Conservation (phyloP, 768 basidiomycete genomes). For the Hemileccinum impolitum region DNA sequence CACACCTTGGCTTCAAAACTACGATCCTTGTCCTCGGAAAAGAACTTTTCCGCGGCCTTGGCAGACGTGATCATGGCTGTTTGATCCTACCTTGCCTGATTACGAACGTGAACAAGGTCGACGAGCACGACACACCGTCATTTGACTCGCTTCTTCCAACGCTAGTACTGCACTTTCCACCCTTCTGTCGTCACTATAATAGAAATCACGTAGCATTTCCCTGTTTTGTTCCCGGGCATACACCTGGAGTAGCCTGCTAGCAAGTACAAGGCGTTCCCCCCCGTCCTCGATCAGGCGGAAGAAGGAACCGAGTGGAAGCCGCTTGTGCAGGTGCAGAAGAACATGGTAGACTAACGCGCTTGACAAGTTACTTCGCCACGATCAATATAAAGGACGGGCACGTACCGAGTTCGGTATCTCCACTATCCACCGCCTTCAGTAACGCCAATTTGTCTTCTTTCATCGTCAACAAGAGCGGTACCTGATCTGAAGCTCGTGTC, state of each 20-base stretch:
- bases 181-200: slow-evolving; percentile 94
- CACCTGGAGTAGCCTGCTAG: slow-evolving; percentile 78
- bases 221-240: slow-evolving; percentile 89
- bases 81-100: slow-evolving; percentile 55
- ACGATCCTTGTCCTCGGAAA: slow-evolving; percentile 91
- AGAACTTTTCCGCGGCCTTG: slow-evolving; percentile 85
- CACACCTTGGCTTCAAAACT: slow-evolving; percentile 85
- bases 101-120: not conserved
- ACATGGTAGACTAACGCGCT: slow-evolving; percentile 79
- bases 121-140: slow-evolving; percentile 43
- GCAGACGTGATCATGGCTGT: slow-evolving; percentile 66
- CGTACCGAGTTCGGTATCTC: slow-evolving; percentile 90
- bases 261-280: slow-evolving; percentile 68
- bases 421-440: slow-evolving; percentile 87
- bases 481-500: slow-evolving; percentile 83
- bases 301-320: slow-evolving; percentile 83
- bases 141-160: slow-evolving; percentile 73
- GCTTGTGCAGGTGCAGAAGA: slow-evolving; percentile 79
- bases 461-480: slow-evolving; percentile 90
- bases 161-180: slow-evolving; percentile 90
- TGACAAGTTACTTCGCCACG: not conserved
- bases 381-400: not conserved
- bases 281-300: slow-evolving; percentile 94
- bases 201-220: slow-evolving; percentile 92
- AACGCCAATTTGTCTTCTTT: slow-evolving; percentile 89